These are phyloP conservation scores for Beauveria asiatica DNA, from an alignment of 2,329 filamentous ascomycete genomes.

Conservation along the genomic window DNA sequence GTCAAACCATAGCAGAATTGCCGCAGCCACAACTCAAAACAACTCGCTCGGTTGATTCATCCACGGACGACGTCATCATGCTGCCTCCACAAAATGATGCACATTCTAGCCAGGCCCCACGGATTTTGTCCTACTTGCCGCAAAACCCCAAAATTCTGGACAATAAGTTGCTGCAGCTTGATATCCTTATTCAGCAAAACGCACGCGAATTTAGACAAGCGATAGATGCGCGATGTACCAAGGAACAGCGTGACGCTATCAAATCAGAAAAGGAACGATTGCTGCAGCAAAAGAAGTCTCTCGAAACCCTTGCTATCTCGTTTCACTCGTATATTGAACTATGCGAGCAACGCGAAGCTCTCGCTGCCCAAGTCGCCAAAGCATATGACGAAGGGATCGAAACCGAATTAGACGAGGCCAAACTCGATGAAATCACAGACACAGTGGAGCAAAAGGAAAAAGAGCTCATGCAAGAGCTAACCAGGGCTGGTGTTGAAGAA, in stretches of 20 bases:
- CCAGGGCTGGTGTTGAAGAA: constrained; percentile 38
- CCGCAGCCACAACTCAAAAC: background rate
- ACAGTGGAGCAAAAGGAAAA: constrained; percentile 36
- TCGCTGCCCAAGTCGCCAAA: constrained; percentile 39
- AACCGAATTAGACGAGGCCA: constrained; percentile 42
- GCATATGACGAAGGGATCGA: constrained; percentile 43
- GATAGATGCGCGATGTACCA: constrained; percentile 37
- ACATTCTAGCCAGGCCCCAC: constrained; percentile 20
- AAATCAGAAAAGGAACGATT: constrained; percentile 42
- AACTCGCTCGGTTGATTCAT: background rate
- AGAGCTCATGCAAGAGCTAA: constrained; percentile 31
- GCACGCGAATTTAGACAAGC: constrained; percentile 38
- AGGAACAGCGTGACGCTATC: constrained; percentile 36
- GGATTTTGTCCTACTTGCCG: constrained; percentile 22
- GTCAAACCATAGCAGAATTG: background rate
- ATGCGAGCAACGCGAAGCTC: constrained; percentile 33
- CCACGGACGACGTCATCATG: background rate
- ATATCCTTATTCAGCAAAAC: constrained; percentile 37
- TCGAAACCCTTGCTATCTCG: constrained; percentile 33
- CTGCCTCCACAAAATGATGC: background rate
- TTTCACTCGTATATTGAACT: constrained; percentile 35
- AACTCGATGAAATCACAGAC: constrained; percentile 39
- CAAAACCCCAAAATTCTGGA: constrained; percentile 25
- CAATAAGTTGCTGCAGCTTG: constrained; percentile 29
- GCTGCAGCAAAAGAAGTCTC: constrained; percentile 34